Evolutionary conservation across 306 rosid genomes (phyloP).

Genomic region (Inga leiocalycina): DNA sequence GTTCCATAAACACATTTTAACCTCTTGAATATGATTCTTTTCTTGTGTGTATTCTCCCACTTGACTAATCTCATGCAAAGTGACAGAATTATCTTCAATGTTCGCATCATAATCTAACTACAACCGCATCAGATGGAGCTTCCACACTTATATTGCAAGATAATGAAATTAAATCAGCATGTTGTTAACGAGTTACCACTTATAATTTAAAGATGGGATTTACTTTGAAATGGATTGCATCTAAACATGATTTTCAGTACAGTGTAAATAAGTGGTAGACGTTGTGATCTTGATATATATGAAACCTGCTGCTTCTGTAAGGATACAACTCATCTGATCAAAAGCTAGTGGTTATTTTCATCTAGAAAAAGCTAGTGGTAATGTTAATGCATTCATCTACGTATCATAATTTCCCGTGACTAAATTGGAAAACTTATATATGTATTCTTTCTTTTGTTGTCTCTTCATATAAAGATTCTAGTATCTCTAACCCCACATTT

Average conservation of each 20-base stretch:
- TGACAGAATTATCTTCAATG: too few species aligned
- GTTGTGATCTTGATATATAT: slow-evolving; percentile 54
- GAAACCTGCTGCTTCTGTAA: slow-evolving; percentile 61
- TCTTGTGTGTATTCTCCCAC: neutral
- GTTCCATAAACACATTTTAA: too few species aligned
- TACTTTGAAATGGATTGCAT: slow-evolving; percentile 60
- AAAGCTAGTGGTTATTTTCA: slow-evolving; percentile 34
- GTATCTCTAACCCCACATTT: neutral
- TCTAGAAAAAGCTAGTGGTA: slow-evolving; percentile 41
- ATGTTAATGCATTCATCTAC: slow-evolving; percentile 45
- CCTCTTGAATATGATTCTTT: too few species aligned
- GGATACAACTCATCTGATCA: slow-evolving; percentile 41
- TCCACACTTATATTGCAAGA: slow-evolving; percentile 16
- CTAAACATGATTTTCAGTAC: slow-evolving; percentile 48
- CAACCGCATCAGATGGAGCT: neutral
- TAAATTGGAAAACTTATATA: neutral
- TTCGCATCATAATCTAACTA: neutral
- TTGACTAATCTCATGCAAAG: neutral
- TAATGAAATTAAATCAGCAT: slow-evolving; percentile 29
- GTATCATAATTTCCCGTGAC: neutral
- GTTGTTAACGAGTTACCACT: slow-evolving; percentile 44
- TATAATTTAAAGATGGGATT: slow-evolving; percentile 70
- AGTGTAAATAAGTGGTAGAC: slow-evolving; percentile 61
- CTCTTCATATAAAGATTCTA: neutral
- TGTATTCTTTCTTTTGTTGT: neutral